Evolutionary conservation across 2,329 filamentous ascomycete genomes (phyloP), one percentile per base, ranked within the genome.

Genomic region (Lachnellula cervina): DNA sequence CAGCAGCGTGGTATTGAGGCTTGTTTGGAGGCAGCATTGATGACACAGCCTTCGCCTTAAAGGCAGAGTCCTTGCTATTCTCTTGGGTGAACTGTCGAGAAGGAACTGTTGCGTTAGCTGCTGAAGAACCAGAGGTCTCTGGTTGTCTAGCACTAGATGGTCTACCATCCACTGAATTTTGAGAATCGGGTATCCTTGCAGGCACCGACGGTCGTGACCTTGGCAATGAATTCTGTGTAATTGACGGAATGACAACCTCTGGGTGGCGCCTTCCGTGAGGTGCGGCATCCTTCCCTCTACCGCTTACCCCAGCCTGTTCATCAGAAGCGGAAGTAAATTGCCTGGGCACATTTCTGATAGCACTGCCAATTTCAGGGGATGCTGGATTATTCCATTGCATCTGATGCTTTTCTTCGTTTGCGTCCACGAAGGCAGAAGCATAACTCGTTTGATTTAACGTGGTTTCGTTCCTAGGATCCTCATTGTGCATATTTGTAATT

Each of bases 181-280:
- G 55, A 13, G 50, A 57, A 34, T 57, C 35, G 14, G 46, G 51
- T 21, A 57, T 51, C 11, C 51, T 57, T 21, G 46, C 48, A 17
- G 35, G 51, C 11, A 51, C 28, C 17, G 47, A 51, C 21, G 21
- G 14, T 32, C 55, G 23, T 43, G 40, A 21, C 35, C 28, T 47
- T 9, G 52, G 40, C 14, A 25, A 45, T 52, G 13, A 19, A 37
- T 17, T 19, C n/a, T 49, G 28, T 14, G 40, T 25, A 21, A 45
- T 23, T 14, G 13, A 23, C 28, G 44, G 32, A 40, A 21, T 48
- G 19, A 44, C 16, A 42, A 28, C 38, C 21, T 42, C 37, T 23
- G n/a, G 17, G 23, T n/a, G 19, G 13, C 28, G 16, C 17, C 16
- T 37, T 35, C 32, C 40, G 7, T 34, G 23, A 13, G 28, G 46